Evolutionary conservation across 75 land plant genomes (phyloP), one percentile per base, ranked within the genome.

Genomic region (Picea glauca): DNA sequence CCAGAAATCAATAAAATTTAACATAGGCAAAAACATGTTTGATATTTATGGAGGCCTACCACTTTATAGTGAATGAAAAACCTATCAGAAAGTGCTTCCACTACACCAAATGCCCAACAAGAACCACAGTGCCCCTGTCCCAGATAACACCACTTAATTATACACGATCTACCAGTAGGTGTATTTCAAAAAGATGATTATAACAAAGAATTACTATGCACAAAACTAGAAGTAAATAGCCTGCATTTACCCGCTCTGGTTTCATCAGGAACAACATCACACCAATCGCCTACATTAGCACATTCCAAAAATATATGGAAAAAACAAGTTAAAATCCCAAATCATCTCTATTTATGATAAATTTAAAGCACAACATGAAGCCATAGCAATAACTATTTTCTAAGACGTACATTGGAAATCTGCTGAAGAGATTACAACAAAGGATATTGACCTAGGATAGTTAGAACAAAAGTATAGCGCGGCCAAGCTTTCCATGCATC

Each of bases 61-160:
- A 85, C 87, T 79, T 80, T 86, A 81, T 81, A 76, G 61, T 93
- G 88, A 80, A 92, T 93, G 79, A 96, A 96, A 77, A 96, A 96
- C 35, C 96, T 91, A 84, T 96, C 96, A 5, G 96, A 86, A 86
- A 93, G 82, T 30, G 91, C 77, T 77, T 96, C 99, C 35, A 93
- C 99, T 72, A 94, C 99, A 77, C 90, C 96, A 83, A 96, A 96
- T 58, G 99, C 99, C 99, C 96, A 93, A 81, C 99, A 96, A 60
- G 99, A 93, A 66, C 99, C 99, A 88, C 99, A 96, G 72, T 96
- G 99, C 4, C 99, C 98, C 91, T 96, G 78, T 63, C 77, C 14
- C 15, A 4, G 64, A 77, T 40, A 7, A 58, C 6, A 20, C 30
- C 17, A n/a, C 17, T 30, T 13, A 11, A 33, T 33, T 26, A 26